Base-by-base conservation (phyloP, 108 stramenopile genomes). In the Cyclotella atomus region DNA sequence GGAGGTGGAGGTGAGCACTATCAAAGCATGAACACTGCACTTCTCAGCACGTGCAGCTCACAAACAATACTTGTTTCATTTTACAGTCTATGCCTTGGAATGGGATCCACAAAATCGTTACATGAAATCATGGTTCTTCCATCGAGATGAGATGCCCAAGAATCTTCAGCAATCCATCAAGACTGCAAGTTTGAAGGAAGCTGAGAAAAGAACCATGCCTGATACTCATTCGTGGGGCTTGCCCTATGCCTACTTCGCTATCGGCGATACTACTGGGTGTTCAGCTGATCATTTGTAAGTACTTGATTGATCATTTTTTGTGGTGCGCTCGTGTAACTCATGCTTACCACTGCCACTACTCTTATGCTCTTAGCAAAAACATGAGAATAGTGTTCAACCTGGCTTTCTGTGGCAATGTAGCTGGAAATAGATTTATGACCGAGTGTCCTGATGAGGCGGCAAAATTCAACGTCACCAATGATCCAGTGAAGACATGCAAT, bases 41-140 rank as follows among this genome's bases (percentile, higher is more conserved):
- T 3, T 46, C 49, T n/a, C n/a, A n/a, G n/a, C n/a, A n/a, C n/a
- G n/a, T n/a, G n/a, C n/a, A n/a, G n/a, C n/a, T n/a, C n/a, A n/a
- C n/a, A n/a, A n/a, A n/a, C n/a, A 21, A 27, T 29, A 27, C 2
- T 28, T 49, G 8, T 19, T 50, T 1, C 21, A 27, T 56, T 9
- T 45, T 52, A 7, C 50, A 54, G 30, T 68, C 14, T 73, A 82
- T 38, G 83, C 73, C 0, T 77, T 96, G 56, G 95, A 96, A 64
- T 96, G 93, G 93, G 92, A 96, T 82, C 95, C 93, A 1, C 70
- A 82, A 61, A 85, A 91, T 73, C 84, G 76, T 2, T 83, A 85
- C 62, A 96, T 96, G 12, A 87, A 90, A 67, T 80, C 89, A n/a
- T 96, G 96, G 96, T 93, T 89, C 3, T 96, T 94, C 79, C 88